A percentile compares a stretch with the other conserved stretches of the same genome.
Conservation (phyloP, 257 asterid species). For the Vinca minor region DNA sequence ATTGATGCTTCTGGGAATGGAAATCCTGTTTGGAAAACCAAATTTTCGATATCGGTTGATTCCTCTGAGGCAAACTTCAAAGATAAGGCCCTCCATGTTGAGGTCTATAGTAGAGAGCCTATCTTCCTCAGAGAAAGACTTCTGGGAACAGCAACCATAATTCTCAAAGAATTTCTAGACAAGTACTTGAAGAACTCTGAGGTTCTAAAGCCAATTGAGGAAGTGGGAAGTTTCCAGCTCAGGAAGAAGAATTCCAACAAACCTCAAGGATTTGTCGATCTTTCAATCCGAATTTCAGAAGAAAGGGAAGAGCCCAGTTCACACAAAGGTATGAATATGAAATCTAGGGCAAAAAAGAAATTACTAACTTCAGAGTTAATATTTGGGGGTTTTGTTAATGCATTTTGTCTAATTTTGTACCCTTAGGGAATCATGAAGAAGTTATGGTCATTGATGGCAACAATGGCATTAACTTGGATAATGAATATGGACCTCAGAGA, state of each 20-base stretch:
- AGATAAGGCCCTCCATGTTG: constrained; percentile 53
- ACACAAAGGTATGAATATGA: constrained; percentile 29
- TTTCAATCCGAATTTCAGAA: constrained; percentile 53
- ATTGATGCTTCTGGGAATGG: constrained; percentile 66
- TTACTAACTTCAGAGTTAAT: not conserved
- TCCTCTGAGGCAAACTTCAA: constrained; percentile 30
- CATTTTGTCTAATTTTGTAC: constrained; percentile 4
- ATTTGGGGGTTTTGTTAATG: not conserved
- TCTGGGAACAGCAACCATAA: constrained; percentile 62
- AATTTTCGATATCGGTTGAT: constrained; percentile 44
- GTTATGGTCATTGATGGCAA: constrained; percentile 25
- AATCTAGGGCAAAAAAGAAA: too few relatives aligned
- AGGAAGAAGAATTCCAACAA: constrained; percentile 53
- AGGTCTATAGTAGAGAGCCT: constrained; percentile 74
- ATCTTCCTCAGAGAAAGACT: constrained; percentile 59
- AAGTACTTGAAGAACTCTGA: constrained; percentile 39
- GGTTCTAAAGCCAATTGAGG: constrained; percentile 49
- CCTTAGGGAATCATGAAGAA: constrained; percentile 44
- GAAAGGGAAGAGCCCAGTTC: constrained; percentile 50
- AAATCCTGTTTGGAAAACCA: constrained; percentile 74
- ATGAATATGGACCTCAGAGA: constrained; percentile 25
- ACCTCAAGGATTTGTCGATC: constrained; percentile 63
- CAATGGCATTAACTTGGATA: constrained; percentile 29
- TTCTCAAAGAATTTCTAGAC: constrained; percentile 63
- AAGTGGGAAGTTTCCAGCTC: constrained; percentile 81